Evolutionary conservation across 805 yeast species (phyloP).

Genomic region (Teunomyces pallodes): DNA sequence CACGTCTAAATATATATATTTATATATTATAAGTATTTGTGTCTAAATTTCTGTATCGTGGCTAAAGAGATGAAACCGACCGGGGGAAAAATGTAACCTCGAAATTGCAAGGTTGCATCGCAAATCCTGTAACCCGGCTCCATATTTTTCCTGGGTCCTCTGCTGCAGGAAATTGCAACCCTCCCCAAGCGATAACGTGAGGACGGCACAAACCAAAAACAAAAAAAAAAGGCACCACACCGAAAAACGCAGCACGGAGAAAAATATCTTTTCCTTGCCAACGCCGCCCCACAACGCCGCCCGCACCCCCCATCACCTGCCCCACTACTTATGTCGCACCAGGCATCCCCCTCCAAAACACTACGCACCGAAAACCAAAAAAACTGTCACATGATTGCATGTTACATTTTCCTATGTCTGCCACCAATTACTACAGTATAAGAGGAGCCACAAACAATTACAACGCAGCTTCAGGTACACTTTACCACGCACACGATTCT

Average conservation of each 20-base stretch:
- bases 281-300: background rate
- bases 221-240: no score
- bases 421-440: no score
- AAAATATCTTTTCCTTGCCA: no score
- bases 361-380: no score
- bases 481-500: no score
- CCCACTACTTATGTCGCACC: background rate
- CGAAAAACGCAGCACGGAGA: no score
- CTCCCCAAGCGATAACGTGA: background rate
- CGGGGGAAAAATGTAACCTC: conserved; percentile 3
- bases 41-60: no score
- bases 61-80: background rate
- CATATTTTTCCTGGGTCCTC: background rate
- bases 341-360: no score
- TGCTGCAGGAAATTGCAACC: background rate
- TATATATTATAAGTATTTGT: no score
- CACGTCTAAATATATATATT: no score
- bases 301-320: background rate
- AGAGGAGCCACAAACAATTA: no score
- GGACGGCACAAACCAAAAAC: background rate
- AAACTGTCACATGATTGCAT: background rate
- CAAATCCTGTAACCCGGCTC: background rate
- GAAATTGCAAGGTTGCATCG: conserved; percentile 1
- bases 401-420: background rate
- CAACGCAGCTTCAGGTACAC: no score